Conservation (phyloP, 352 stramenopile species). For the Phytophthora ramorum region DNA sequence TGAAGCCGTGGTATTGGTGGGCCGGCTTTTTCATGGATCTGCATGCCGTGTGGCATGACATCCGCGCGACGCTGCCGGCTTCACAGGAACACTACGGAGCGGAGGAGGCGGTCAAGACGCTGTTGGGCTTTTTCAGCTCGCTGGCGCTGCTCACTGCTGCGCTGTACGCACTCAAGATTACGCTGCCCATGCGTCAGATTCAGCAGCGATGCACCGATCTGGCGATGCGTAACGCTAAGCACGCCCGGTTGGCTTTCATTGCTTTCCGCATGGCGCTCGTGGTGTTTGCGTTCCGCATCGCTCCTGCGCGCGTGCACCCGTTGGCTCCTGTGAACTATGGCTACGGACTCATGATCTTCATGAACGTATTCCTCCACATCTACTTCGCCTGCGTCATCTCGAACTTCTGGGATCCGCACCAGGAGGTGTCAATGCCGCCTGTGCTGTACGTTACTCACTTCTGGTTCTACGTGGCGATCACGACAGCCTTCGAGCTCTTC, state of each 20-base stretch:
- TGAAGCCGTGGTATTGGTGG: constrained; percentile 92
- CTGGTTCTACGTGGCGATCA: constrained; percentile 69
- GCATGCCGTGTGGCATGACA: constrained; percentile 86
- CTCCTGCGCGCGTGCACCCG: constrained; percentile 68
- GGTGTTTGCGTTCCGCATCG: constrained; percentile 60
- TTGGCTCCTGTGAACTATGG: constrained; percentile 78
- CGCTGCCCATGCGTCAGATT: constrained; percentile 63
- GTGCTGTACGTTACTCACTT: constrained; percentile 77
- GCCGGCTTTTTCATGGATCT: constrained; percentile 84
- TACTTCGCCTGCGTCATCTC: constrained; percentile 80
- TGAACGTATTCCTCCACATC: constrained; percentile 83
- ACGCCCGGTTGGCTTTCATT: constrained; percentile 57
- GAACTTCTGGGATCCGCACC: constrained; percentile 75
- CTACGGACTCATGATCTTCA: constrained; percentile 78
- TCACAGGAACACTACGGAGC: constrained; percentile 74
- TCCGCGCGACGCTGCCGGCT: constrained; percentile 73
- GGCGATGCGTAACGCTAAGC: constrained; percentile 59
- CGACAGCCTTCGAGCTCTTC: constrained; percentile 57
- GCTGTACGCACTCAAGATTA: constrained; percentile 72
- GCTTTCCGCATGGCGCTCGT: constrained; percentile 68
- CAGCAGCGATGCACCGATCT: constrained; percentile 70
- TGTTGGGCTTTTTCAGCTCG: constrained; percentile 60
- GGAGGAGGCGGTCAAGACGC: constrained; percentile 74
- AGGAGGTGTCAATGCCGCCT: constrained; percentile 66
- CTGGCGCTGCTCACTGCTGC: constrained; percentile 66